Percentiles rank a stretch among this genome's conserved stretches.
Conservation (phyloP, 495 filamentous ascomycete genomes). For the Polyplosphaeria fusca region DNA sequence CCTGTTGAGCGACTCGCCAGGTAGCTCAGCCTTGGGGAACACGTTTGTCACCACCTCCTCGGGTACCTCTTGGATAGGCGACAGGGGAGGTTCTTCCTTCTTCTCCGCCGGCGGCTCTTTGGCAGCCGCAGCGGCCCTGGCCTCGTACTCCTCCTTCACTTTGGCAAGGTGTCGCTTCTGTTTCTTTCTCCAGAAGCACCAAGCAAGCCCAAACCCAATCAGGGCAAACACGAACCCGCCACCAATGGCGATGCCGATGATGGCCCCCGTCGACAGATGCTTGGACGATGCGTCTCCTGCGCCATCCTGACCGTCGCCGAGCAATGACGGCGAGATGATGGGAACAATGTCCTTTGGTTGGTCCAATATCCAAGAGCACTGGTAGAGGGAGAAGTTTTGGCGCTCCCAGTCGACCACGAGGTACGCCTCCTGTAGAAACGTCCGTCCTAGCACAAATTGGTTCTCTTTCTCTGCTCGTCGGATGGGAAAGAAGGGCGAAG, state of each 20-base stretch:
- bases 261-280: slow-evolving; percentile 23
- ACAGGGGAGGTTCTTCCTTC: slow-evolving; percentile 17
- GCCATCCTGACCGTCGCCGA: neutral
- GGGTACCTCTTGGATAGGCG: slow-evolving; percentile 16
- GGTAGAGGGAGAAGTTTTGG: slow-evolving; percentile 47
- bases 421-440: slow-evolving; percentile 59
- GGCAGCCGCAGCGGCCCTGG: neutral
- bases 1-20: slow-evolving; percentile 10
- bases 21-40: slow-evolving; percentile 42
- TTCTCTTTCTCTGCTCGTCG: slow-evolving; percentile 48
- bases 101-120: neutral
- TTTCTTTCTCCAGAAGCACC: slow-evolving; percentile 28
- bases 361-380: slow-evolving; percentile 40
- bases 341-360: slow-evolving; percentile 39
- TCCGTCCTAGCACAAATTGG: slow-evolving; percentile 55
- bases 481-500: slow-evolving; percentile 53
- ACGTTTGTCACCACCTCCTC: slow-evolving; percentile 27
- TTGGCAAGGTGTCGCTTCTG: slow-evolving; percentile 5
- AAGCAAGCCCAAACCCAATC: slow-evolving; percentile 8
- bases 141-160: slow-evolving; percentile 15
- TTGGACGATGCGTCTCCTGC: neutral
- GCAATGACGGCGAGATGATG: slow-evolving; percentile 26
- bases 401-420: slow-evolving; percentile 50
- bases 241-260: slow-evolving; percentile 34
- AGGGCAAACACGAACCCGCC: slow-evolving; percentile 25